Percentiles rank a stretch among this genome's conserved stretches.
These are phyloP conservation scores for Amorphotheca resinae DNA, from an alignment of 495 filamentous ascomycete genomes.

Conservation along the genomic window DNA sequence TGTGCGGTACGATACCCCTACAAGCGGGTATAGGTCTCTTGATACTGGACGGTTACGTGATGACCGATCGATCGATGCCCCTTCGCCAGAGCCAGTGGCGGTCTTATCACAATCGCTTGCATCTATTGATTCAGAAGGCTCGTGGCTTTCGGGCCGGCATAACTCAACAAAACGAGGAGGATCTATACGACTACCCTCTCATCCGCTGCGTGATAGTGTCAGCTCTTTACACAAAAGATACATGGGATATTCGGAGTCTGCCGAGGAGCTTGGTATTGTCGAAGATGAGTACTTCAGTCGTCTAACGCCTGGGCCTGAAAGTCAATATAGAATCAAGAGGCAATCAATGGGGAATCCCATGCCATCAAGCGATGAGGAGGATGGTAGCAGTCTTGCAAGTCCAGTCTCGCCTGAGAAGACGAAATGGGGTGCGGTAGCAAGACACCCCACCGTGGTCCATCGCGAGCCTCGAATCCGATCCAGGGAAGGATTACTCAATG, in stretches of 20 bases:
- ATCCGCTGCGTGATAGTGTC: slow-evolving; percentile 28
- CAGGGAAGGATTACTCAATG: slow-evolving; percentile 18
- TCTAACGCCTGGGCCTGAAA: slow-evolving; percentile 34
- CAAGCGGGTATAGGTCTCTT: slow-evolving; percentile 30
- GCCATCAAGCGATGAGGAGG: slow-evolving; percentile 22
- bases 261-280: slow-evolving; percentile 48
- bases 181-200: slow-evolving; percentile 18
- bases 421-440: slow-evolving; percentile 34
- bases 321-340: slow-evolving; percentile 14
- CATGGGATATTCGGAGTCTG: slow-evolving; percentile 34
- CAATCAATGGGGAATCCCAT: slow-evolving; percentile 15
- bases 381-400: slow-evolving; percentile 16
- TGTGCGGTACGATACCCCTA: slow-evolving; percentile 34
- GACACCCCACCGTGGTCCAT: slow-evolving; percentile 41
- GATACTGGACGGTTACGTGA: slow-evolving; percentile 20
- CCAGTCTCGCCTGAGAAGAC: slow-evolving; percentile 12
- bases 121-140: slow-evolving; percentile 71
- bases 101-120: slow-evolving; percentile 41
- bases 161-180: slow-evolving; percentile 28
- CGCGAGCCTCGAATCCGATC: slow-evolving; percentile 42
- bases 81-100: slow-evolving; percentile 27
- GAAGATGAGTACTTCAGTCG: slow-evolving; percentile 54
- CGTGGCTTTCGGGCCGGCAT: slow-evolving; percentile 69
- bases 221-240: slow-evolving; percentile 31
- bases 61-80: slow-evolving; percentile 19